A percentile compares a stretch with the other conserved stretches of the same genome.
Conservation (phyloP, 345 rosid genomes). For the Citrus sp. region DNA sequence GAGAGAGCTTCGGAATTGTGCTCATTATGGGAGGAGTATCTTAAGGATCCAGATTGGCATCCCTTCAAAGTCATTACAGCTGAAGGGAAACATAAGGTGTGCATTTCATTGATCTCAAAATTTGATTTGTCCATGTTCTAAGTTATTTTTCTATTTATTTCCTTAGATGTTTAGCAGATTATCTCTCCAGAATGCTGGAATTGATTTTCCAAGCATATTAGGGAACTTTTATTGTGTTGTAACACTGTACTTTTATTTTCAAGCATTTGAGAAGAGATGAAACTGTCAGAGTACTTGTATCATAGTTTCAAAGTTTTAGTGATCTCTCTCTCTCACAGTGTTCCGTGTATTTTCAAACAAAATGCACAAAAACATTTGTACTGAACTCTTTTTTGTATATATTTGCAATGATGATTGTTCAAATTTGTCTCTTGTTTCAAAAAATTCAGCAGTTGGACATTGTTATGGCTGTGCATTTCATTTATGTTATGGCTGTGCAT, state of each 20-base stretch:
- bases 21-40: constrained; percentile 92
- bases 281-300: not conserved
- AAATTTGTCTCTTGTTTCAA: not conserved
- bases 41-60: constrained; percentile 95
- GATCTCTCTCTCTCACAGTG: not conserved
- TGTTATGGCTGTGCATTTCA: not conserved
- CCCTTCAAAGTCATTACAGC: constrained; percentile 61
- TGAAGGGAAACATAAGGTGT: constrained; percentile 66
- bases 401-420: not conserved
- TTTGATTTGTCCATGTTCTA: not conserved
- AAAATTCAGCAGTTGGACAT: not conserved
- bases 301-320: constrained; percentile 5
- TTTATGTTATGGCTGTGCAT: not conserved
- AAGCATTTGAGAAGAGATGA: not conserved
- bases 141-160: not conserved
- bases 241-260: not conserved
- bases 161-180: not conserved
- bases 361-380: not conserved
- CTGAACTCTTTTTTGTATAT: not conserved
- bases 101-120: constrained; percentile 10
- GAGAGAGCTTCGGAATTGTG: constrained; percentile 69
- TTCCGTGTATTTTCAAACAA: not conserved
- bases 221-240: not conserved
- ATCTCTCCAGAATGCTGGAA: not conserved
- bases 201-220: not conserved